These are phyloP conservation scores for Volvariella volvacea DNA, from an alignment of 1,284 basidiomycete genomes.

Conservation along the genomic window DNA sequence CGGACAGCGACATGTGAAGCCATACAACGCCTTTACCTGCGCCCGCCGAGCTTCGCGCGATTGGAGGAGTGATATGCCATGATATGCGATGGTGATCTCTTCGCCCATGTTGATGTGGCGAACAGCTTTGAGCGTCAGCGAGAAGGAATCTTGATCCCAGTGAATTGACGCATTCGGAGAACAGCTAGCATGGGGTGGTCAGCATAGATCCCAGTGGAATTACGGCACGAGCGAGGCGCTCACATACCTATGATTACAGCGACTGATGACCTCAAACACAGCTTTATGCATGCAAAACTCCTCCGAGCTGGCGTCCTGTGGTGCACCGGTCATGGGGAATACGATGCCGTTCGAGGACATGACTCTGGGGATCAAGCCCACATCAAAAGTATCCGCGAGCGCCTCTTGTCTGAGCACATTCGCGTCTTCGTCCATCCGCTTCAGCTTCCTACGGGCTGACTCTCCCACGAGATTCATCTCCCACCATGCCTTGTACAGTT, in stretches of 20 bases:
- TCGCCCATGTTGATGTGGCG: conserved; percentile 29
- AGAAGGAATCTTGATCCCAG: conserved; percentile 28
- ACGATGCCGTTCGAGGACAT: neutral
- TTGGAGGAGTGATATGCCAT: conserved; percentile 14
- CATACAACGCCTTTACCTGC: conserved; percentile 21
- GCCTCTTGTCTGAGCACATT: neutral
- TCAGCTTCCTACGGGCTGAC: conserved; percentile 12
- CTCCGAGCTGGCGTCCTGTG: conserved; percentile 1
- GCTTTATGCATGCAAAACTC: conserved; percentile 25
- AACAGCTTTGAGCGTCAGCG: conserved; percentile 29
- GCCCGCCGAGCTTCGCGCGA: conserved; percentile 20
- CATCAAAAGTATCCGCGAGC: neutral
- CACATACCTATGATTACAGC: conserved; percentile 35
- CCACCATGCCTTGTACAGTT: conserved; percentile 22
- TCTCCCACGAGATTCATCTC: conserved; percentile 11
- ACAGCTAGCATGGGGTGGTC: conserved; percentile 23
- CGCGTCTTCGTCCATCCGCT: conserved; percentile 7
- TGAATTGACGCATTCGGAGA: conserved; percentile 33
- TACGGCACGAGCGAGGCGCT: neutral
- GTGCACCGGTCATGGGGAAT: conserved; percentile 10
- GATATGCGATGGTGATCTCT: conserved; percentile 38
- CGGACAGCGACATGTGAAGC: conserved; percentile 31
- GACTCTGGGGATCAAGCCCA: too few relatives aligned
- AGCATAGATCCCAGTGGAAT: neutral
- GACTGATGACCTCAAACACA: conserved; percentile 28